Base-by-base conservation (phyloP, 306 rosid genomes). In the Fragaria nilgerrensis region DNA sequence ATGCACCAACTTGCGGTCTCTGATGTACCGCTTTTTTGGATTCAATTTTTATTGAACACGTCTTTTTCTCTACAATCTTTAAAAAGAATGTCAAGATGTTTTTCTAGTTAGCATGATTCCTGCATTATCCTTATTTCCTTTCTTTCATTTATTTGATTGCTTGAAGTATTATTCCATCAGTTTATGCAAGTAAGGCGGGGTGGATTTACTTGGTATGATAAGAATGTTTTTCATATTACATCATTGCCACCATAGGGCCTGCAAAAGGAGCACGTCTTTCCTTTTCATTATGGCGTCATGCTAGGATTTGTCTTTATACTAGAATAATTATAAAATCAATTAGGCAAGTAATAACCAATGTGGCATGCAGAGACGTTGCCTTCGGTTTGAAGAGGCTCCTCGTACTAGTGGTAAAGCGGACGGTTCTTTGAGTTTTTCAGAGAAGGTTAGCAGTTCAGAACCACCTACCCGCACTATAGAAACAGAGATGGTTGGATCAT, bases 321-420 rank as follows among this genome's bases (percentile, higher is more conserved):
- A 76, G 20, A 73, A 22, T 83, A 69, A 79, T 59, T 68, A 50
- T 41, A 66, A 43, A 49, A 25, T 83, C 78, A 69, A 48, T 80
- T 37, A 87, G 96, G 89, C 65, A 70, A 45, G 67, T 67, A 71
- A 77, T 79, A 86, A 79, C 77, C 71, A 82, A 44, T 81, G 71
- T 75, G 90, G 84, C 64, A 49, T 79, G 76, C 87, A 67, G 71
- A 82, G 89, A 80, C 91, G 90, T 55, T 82, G 87, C 83, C 90
- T 90, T 77, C 89, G 84, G 73, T 88, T 84, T 76, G 93, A 75
- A 80, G 93, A 83, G 81, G 85, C 81, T 55, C 17, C 81, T 70
- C 66, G 20, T 84, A 68, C 75, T 74, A 55, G 58, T 64, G 79
- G 68, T 72, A 76, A 79, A 29, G 75, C 47, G 13, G 76, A 44